Percentiles rank a stretch among this genome's conserved stretches.
These are phyloP conservation scores for Scolecobasidium constrictum DNA, from an alignment of 2,329 filamentous ascomycete genomes.

Conservation along the genomic window DNA sequence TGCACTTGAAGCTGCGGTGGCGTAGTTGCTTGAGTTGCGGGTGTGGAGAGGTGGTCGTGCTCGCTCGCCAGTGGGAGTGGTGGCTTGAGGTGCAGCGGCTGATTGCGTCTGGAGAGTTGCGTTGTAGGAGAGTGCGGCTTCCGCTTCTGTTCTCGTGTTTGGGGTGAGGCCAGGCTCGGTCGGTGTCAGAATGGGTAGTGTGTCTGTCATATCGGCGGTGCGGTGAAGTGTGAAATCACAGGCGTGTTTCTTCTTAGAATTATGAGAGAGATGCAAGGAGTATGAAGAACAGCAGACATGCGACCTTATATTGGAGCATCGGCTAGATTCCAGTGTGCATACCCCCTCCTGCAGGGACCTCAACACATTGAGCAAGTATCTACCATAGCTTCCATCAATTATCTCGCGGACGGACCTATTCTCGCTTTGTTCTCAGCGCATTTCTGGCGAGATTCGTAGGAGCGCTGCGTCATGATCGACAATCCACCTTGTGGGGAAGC, in stretches of 20 bases:
- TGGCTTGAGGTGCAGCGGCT: constrained; percentile 1
- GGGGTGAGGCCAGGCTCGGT: constrained; percentile 7
- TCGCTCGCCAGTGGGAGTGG: neutral
- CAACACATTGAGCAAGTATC: neutral
- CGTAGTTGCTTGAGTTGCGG: constrained; percentile 1
- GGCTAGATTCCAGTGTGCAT: no score
- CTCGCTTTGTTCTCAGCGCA: neutral
- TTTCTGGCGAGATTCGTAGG: neutral
- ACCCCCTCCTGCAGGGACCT: neutral
- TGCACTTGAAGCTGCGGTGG: neutral
- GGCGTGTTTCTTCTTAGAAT: neutral
- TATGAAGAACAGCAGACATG: no score
- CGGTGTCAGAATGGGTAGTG: constrained; percentile 3
- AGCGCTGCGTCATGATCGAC: neutral
- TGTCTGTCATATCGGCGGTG: neutral
- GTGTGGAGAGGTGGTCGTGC: neutral
- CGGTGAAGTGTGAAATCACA: neutral
- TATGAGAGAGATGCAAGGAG: neutral
- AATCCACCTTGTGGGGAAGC: neutral
- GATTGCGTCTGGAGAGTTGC: constrained; percentile 6
- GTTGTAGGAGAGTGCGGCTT: constrained; percentile 9
- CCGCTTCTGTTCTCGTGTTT: constrained; percentile 9
- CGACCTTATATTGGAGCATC: neutral
- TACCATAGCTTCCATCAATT: no score
- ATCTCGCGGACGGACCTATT: no score